These are phyloP conservation scores for Xylaria sp. DNA, from an alignment of 2,329 filamentous ascomycete species.

Conservation along the genomic window DNA sequence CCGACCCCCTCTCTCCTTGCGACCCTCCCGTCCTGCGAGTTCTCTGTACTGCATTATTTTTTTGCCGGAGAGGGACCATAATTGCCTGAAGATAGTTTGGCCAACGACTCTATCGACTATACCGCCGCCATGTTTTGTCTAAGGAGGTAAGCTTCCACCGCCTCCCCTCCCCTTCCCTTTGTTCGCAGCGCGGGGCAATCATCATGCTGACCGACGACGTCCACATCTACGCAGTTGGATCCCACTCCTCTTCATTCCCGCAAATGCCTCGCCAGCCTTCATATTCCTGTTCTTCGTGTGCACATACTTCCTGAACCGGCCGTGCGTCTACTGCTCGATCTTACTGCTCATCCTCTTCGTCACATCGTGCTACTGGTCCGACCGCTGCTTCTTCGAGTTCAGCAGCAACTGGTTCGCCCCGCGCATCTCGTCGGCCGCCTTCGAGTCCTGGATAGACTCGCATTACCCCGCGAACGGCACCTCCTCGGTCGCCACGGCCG, in stretches of 20 bases:
- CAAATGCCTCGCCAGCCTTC: slow-evolving; percentile 85
- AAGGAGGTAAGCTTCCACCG: slow-evolving; percentile 60
- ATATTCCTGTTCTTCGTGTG: slow-evolving; percentile 90
- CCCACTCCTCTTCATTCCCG: slow-evolving; percentile 87
- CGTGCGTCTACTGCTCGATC: slow-evolving; percentile 97
- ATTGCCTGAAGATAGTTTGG: neutral
- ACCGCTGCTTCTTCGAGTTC: slow-evolving; percentile 93
- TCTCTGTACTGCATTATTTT: neutral
- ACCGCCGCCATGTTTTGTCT: slow-evolving; percentile 67
- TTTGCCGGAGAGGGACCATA: neutral
- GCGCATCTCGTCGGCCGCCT: slow-evolving; percentile 64
- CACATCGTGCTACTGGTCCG: slow-evolving; percentile 89
- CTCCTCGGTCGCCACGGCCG: slow-evolving; percentile 45
- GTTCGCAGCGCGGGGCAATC: slow-evolving; percentile 1
- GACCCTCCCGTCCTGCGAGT: neutral
- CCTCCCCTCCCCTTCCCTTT: slow-evolving; percentile 13
- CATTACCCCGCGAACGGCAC: slow-evolving; percentile 47
- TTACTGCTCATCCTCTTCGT: slow-evolving; percentile 95
- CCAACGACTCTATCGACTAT: slow-evolving; percentile 7
- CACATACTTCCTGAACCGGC: slow-evolving; percentile 95
- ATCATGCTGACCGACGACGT: slow-evolving; percentile 19
- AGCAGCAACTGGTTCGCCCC: slow-evolving; percentile 92
- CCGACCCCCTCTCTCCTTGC: slow-evolving; percentile 12
- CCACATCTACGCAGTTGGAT: slow-evolving; percentile 71
- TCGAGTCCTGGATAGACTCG: slow-evolving; percentile 74